These are phyloP conservation scores for Thinopyrum obtusiflorum DNA, from an alignment of 202 grass and related monocot genomes.

Conservation along the genomic window DNA sequence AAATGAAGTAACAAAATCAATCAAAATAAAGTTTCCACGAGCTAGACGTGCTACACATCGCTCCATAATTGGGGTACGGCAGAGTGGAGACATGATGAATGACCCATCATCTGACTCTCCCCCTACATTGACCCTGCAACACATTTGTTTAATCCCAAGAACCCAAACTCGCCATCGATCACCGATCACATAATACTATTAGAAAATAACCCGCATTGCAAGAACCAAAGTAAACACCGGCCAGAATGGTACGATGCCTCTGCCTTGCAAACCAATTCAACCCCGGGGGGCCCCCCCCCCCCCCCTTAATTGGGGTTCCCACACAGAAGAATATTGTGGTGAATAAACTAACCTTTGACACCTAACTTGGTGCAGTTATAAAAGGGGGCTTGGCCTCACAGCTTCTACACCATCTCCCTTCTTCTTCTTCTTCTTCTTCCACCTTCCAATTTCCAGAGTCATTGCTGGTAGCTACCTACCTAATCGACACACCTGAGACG, in stretches of 20 bases:
- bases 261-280: slow-evolving; percentile 36
- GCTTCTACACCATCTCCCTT: not conserved
- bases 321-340: slow-evolving; percentile 3
- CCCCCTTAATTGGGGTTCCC: slow-evolving; percentile 14
- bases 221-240: slow-evolving; percentile 45
- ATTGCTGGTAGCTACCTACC: not conserved
- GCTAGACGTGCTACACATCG: slow-evolving; percentile 30
- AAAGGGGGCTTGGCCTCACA: slow-evolving; percentile 23
- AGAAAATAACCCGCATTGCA: slow-evolving; percentile 7
- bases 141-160: slow-evolving; percentile 38
- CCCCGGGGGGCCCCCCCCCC: no score
- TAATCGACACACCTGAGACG: not conserved
- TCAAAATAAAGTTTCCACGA: slow-evolving; percentile 9
- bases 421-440: not conserved
- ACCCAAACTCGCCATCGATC: slow-evolving; percentile 2
- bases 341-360: slow-evolving; percentile 47
- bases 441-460: not conserved
- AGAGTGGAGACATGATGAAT: not conserved
- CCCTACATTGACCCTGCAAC: slow-evolving; percentile 33
- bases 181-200: not conserved
- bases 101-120: not conserved
- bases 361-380: slow-evolving; percentile 42
- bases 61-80: not conserved
- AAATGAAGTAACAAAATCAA: not conserved
- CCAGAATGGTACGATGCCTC: slow-evolving; percentile 42